Evolutionary conservation across 1,284 basidiomycete genomes (phyloP), one percentile per base, ranked within the genome.

Genomic region (Wallemia hederae): DNA sequence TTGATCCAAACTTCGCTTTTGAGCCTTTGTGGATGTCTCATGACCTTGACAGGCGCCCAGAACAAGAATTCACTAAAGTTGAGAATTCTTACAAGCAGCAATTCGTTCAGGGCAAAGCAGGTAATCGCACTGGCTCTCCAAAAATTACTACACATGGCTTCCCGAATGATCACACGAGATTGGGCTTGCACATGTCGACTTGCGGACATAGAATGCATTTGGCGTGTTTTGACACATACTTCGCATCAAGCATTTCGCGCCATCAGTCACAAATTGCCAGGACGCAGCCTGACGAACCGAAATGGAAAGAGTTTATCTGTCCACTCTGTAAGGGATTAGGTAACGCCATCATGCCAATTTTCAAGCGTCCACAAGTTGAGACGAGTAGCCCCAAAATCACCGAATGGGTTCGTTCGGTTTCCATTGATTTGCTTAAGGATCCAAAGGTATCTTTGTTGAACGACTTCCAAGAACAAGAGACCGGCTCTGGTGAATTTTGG

Each of bases 201-300:
- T 98, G 92, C 71, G 89, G 84, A 33, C 94, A 98, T 69, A 81
- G 91, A 76, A 98, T 99, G 91, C 94, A 99, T 72, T 73, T 92
- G 63, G 79, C 82, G 49, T 98, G 94, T 72, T 96, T 98, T 73
- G 81, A 84, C 62, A 82, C 83, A 0, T 98, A 98, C 70, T 89
- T 80, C 65, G 72, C 79, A 1, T 89, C 88, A 19, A 84, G 94
- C 60, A 80, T 88, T 61, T 82, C 84, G 64, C 80, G 92, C 19
- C 94, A 98, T 69, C 79, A 84, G 2, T 76, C 82, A 0, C 92
- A 98, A 67, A 81, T 87, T 1, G 88, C 89, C 5, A 77, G 94
- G 29, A 91, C 92, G 66, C 92, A 97, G 67, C 92, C 94, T 0
- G 92, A 98, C 69, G 86, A 82, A 67, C 84, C 91, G 28, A 80